Base-by-base conservation (phyloP, 2,329 filamentous ascomycete species). In the Drechslera avenae region DNA sequence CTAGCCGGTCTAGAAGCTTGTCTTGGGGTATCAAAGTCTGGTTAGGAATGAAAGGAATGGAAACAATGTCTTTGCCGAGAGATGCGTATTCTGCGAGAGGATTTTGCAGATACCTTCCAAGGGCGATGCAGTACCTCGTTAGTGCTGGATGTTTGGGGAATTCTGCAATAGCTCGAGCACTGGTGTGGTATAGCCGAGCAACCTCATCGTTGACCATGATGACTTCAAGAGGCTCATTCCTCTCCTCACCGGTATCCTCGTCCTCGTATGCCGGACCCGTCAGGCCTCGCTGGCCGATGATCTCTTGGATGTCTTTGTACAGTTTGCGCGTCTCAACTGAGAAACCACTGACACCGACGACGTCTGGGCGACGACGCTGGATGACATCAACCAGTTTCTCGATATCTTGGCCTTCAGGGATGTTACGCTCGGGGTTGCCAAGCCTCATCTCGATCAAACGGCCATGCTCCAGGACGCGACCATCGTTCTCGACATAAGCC, bases 51-150 rank as follows among this genome's bases (percentile, higher is more conserved):
- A 97, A 97, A 16, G 86, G 84, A 53, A 99, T 83, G 1, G 93
- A 96, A 10, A 87, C 79, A 53, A 97, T 86, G 67, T 97, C 92
- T 63, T 88, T 90, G 47, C 91, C 92, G 37, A 99, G 83, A 1
- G 91, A 90, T 9, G 93, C 94, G 72, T 99, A 99, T 72, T 99
- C 92, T 75, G 96, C 94, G 77, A 99, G 84, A 1, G 94, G 94
- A 66, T 93, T 95, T 73, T 99, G 94, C 73, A 99, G 82, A 73
- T 97, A 99, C 55, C 88, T 87, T 16, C 90, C 93, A 32, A 99
- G 78, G 21, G 87, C 92, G 59, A 96, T 86, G 71, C 92, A 96
- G 75, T 99, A 99, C 64, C 91, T 85, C 1, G 88, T 90, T 43
- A 96, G 79, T 5, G 90, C 85, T 45, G 85, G 83, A 23, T 96